A percentile compares a stretch with the other conserved stretches of the same genome.
These are phyloP conservation scores for Fomitopsis palustris DNA, from an alignment of 1,284 basidiomycete genomes.

Conservation along the genomic window DNA sequence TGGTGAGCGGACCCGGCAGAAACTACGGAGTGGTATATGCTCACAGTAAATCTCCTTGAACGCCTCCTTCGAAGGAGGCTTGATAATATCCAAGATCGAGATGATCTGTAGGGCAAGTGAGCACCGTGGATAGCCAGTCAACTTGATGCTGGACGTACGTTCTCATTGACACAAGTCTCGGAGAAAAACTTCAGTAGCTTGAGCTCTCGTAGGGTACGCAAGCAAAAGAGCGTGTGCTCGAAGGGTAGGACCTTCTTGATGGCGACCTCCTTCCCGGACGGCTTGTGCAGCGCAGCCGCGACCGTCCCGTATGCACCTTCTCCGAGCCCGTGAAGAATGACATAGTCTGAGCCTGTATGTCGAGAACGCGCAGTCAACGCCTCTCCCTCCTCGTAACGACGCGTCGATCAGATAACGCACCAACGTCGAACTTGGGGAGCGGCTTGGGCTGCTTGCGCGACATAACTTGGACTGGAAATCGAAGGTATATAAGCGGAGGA, in stretches of 20 bases:
- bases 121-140: conserved; percentile 11
- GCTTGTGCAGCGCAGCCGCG: conserved; percentile 63
- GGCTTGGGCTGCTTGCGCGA: conserved; percentile 34
- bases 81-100: conserved; percentile 84
- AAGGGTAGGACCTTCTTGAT: conserved; percentile 86
- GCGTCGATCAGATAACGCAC: conserved; percentile 31
- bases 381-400: not conserved
- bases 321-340: conserved; percentile 68
- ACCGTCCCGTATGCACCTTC: conserved; percentile 81
- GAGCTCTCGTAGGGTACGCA: conserved; percentile 75
- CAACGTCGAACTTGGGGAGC: conserved; percentile 66
- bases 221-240: conserved; percentile 77
- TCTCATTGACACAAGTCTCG: conserved; percentile 77
- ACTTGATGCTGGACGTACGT: conserved; percentile 34
- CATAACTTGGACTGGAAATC: conserved; percentile 2
- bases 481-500: conserved; percentile 7
- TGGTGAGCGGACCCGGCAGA: conserved; percentile 2
- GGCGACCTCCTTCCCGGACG: conserved; percentile 64
- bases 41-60: conserved; percentile 84
- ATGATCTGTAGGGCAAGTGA: conserved; percentile 60
- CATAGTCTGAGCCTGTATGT: conserved; percentile 62
- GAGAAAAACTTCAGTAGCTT: conserved; percentile 85
- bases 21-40: conserved; percentile 20
- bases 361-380: conserved; percentile 7
- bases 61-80: conserved; percentile 67